Conservation (phyloP, 257 asterid genomes). For the Solanum habrochaites region DNA sequence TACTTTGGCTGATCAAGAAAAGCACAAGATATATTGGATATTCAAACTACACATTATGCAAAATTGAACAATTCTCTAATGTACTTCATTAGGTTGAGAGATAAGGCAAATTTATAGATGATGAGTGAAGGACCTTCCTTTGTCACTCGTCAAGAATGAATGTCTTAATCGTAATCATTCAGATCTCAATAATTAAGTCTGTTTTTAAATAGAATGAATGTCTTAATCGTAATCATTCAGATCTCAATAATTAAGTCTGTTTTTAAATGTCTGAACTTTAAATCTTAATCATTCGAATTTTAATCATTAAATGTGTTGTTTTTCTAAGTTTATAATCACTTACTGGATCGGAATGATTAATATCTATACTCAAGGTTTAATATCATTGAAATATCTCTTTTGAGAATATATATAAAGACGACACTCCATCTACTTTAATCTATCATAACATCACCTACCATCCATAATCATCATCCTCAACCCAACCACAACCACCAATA, state of each 20-base stretch:
- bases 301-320: too few species aligned
- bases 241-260: too few species aligned
- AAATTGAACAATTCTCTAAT: background rate
- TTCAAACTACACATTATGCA: background rate
- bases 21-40: background rate
- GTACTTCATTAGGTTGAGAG: background rate
- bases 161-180: background rate
- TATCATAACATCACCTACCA: background rate
- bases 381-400: too few species aligned
- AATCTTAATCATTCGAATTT: too few species aligned
- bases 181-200: too few species aligned
- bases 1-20: background rate
- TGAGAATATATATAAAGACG: background rate
- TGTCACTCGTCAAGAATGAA: too few species aligned
- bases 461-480: background rate
- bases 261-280: too few species aligned
- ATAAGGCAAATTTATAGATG: background rate
- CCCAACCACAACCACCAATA: background rate
- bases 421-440: too few species aligned
- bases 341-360: too few species aligned
- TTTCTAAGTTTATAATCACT: too few species aligned
- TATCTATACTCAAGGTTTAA: background rate
- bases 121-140: background rate
- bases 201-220: background rate
- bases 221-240: too few species aligned